Evolutionary conservation across 179 eudicot genomes (phyloP).

Genomic region (Silene vulgaris): DNA sequence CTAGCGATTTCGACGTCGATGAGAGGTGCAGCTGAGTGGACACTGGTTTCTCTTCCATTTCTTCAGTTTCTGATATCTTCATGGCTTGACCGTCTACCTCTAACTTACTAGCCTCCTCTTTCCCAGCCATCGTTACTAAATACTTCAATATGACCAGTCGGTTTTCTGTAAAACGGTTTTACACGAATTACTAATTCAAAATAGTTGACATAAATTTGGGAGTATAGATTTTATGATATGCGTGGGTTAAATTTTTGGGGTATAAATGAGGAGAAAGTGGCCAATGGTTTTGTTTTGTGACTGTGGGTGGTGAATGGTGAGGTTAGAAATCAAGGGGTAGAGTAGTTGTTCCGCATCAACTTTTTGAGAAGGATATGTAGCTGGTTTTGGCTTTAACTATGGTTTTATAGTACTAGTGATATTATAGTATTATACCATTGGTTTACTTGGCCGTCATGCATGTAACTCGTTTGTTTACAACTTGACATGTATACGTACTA

Average conservation of each 20-base stretch:
- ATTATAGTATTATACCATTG: too few species aligned
- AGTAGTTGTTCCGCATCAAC: background rate
- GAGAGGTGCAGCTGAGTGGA: slow-evolving; percentile 21
- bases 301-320: slow-evolving; percentile 11
- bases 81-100: background rate
- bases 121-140: slow-evolving; percentile 7
- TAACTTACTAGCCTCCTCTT: background rate
- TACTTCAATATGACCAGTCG: background rate
- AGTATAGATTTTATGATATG: too few species aligned
- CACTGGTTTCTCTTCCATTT: background rate
- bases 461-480: background rate
- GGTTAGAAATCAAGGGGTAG: background rate
- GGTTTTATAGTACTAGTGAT: background rate
- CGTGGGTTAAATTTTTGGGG: background rate
- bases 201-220: background rate
- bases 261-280: slow-evolving; percentile 11
- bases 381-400: background rate
- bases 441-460: background rate
- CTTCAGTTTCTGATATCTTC: background rate
- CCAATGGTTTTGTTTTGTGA: slow-evolving; percentile 19
- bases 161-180: background rate
- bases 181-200: too few species aligned
- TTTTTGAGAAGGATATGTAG: background rate
- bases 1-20: slow-evolving; percentile 23
- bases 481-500: background rate